These are phyloP conservation scores for Yarrowia bubula DNA, from an alignment of 805 yeast genomes.

Conservation along the genomic window DNA sequence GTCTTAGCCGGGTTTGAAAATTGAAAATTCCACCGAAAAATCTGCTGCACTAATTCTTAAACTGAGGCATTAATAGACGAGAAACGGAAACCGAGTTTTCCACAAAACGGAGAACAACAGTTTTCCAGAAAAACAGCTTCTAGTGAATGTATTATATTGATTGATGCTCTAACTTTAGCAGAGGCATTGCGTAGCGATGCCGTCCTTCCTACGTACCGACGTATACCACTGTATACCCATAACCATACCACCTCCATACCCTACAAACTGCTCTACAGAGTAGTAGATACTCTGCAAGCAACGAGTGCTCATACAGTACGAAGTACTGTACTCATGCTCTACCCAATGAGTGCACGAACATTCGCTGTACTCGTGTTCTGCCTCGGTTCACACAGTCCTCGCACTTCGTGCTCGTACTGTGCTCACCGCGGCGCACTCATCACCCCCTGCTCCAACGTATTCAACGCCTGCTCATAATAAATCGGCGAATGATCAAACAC, in stretches of 20 bases:
- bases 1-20: not conserved
- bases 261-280: too few relatives aligned
- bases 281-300: too few relatives aligned
- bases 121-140: not conserved
- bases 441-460: constrained; percentile 36
- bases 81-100: too few relatives aligned
- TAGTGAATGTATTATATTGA: not conserved
- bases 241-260: too few relatives aligned
- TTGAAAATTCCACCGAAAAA: too few relatives aligned
- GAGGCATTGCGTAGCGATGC: too few relatives aligned
- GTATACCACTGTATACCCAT: too few relatives aligned
- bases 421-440: constrained; percentile 29
- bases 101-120: too few relatives aligned
- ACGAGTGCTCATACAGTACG: too few relatives aligned
- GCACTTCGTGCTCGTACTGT: not conserved
- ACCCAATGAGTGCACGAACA: too few relatives aligned
- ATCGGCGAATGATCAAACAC: constrained; percentile 40
- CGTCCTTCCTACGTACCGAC: too few relatives aligned
- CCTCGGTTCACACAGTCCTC: not conserved
- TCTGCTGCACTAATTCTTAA: not conserved
- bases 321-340: too few relatives aligned
- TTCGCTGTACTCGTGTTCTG: not conserved
- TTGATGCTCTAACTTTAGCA: not conserved
- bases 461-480: constrained; percentile 39
- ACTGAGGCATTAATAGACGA: not conserved